These are phyloP conservation scores for Malassezia psittaci DNA, from an alignment of 1,284 basidiomycete genomes.

Conservation along the genomic window DNA sequence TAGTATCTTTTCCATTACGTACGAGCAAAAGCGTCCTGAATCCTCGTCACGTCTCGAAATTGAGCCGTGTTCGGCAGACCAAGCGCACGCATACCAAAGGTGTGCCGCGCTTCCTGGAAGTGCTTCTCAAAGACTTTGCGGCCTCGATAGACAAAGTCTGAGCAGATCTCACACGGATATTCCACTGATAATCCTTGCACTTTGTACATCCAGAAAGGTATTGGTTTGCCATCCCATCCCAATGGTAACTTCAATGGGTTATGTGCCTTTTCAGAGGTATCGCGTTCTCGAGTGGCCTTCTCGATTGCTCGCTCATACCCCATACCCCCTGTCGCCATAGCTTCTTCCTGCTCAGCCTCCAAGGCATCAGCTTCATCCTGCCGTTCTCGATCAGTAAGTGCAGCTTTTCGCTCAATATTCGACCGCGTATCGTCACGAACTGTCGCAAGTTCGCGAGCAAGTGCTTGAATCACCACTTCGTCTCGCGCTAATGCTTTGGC, in stretches of 20 bases:
- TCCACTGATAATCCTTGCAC: slow-evolving; percentile 93
- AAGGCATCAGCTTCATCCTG: slow-evolving; percentile 74
- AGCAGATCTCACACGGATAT: slow-evolving; percentile 96
- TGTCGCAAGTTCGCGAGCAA: slow-evolving; percentile 17
- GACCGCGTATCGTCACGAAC: slow-evolving; percentile 60
- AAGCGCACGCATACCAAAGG: slow-evolving; percentile 94
- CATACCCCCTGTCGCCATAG: slow-evolving; percentile 12
- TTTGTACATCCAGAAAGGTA: slow-evolving; percentile 98
- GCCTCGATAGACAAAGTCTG: slow-evolving; percentile 61
- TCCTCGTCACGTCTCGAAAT: slow-evolving; percentile 95
- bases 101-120: slow-evolving; percentile 88
- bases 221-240: slow-evolving; percentile 96
- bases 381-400: slow-evolving; percentile 87
- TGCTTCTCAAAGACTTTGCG: slow-evolving; percentile 83
- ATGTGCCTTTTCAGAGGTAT: slow-evolving; percentile 50
- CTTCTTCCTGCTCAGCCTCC: slow-evolving; percentile 24
- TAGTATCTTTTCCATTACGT: slow-evolving; percentile 45
- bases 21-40: slow-evolving; percentile 89
- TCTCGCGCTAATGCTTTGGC: slow-evolving; percentile 32
- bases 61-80: slow-evolving; percentile 97
- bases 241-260: slow-evolving; percentile 94
- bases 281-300: slow-evolving; percentile 15
- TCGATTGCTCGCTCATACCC: slow-evolving; percentile 49
- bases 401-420: slow-evolving; percentile 90
- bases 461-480: slow-evolving; percentile 26